These are phyloP conservation scores for Anastatica hierochuntica DNA, from an alignment of 345 rosid species.

Conservation along the genomic window DNA sequence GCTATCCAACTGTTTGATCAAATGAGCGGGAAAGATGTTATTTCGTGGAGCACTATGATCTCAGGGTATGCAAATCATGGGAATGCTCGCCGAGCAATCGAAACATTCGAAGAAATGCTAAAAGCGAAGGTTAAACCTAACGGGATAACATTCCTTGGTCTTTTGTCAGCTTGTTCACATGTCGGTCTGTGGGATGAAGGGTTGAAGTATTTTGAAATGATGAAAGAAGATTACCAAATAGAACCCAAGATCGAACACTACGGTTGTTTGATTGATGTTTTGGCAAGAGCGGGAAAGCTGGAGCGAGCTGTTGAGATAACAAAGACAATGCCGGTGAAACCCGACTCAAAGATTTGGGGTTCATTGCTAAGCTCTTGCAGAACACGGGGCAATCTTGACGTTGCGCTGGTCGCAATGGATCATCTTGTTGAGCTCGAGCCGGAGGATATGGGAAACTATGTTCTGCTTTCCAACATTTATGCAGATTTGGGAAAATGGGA, in stretches of 20 bases:
- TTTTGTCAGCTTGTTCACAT: conserved; percentile 44
- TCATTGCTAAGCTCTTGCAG: conserved; percentile 42
- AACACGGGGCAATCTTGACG: conserved; percentile 26
- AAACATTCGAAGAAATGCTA: conserved; percentile 40
- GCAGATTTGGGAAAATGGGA: conserved; percentile 48
- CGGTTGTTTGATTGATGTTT: conserved; percentile 43
- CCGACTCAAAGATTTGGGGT: conserved; percentile 49
- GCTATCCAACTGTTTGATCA: conserved; percentile 32
- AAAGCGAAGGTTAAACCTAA: conserved; percentile 33
- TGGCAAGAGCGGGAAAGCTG: conserved; percentile 39
- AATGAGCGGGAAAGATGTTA: conserved; percentile 33
- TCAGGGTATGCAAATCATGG: conserved; percentile 54
- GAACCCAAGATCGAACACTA: conserved; percentile 43
- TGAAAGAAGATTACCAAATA: conserved; percentile 32
- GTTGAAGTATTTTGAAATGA: conserved; percentile 33
- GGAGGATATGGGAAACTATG: conserved; percentile 43
- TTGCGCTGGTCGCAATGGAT: conserved; percentile 41
- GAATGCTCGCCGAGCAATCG: conserved; percentile 27
- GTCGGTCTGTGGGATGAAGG: conserved; percentile 42
- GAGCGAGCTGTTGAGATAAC: conserved; percentile 27
- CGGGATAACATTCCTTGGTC: conserved; percentile 41
- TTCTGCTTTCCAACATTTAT: conserved; percentile 48
- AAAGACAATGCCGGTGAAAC: conserved; percentile 35
- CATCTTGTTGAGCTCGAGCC: conserved; percentile 46
- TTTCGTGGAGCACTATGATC: conserved; percentile 65